Conservation (phyloP, 306 rosid genomes). For the Adenanthera pavonina region DNA sequence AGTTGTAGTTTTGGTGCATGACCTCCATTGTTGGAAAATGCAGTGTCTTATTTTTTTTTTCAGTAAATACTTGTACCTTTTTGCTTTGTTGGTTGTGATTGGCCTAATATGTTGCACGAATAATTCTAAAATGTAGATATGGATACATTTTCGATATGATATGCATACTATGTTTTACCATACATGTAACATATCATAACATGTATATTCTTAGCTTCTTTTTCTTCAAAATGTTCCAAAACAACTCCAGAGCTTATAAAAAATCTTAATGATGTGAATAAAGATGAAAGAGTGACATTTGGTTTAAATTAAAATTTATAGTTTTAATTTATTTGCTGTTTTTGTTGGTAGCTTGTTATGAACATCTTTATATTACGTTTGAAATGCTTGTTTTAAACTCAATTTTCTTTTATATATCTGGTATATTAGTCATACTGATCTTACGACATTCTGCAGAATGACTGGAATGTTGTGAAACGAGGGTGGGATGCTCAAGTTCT, state of each 20-base stretch:
- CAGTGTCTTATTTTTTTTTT: no score
- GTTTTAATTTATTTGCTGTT: background rate
- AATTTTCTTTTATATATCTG: background rate
- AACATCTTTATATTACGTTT: background rate
- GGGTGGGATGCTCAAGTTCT: slow-evolving; percentile 99
- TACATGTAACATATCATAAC: no score
- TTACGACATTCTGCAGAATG: slow-evolving; percentile 67
- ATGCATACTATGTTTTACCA: no score
- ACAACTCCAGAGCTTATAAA: background rate
- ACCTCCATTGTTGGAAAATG: background rate
- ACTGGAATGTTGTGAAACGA: slow-evolving; percentile 93
- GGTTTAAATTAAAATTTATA: background rate
- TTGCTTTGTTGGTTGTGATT: no score
- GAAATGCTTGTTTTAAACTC: background rate
- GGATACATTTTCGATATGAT: no score
- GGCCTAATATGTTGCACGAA: no score
- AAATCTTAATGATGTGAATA: background rate
- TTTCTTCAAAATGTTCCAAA: background rate
- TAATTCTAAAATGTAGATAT: no score
- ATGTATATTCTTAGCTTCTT: background rate
- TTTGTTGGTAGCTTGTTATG: background rate
- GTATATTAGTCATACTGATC: background rate
- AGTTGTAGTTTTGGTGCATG: slow-evolving; percentile 4
- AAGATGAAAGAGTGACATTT: background rate
- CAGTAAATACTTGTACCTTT: no score